A percentile compares a stretch with the other conserved stretches of the same genome.
These are phyloP conservation scores for Verticillium dahliae DNA, from an alignment of 2,329 filamentous ascomycete genomes.

Conservation along the genomic window DNA sequence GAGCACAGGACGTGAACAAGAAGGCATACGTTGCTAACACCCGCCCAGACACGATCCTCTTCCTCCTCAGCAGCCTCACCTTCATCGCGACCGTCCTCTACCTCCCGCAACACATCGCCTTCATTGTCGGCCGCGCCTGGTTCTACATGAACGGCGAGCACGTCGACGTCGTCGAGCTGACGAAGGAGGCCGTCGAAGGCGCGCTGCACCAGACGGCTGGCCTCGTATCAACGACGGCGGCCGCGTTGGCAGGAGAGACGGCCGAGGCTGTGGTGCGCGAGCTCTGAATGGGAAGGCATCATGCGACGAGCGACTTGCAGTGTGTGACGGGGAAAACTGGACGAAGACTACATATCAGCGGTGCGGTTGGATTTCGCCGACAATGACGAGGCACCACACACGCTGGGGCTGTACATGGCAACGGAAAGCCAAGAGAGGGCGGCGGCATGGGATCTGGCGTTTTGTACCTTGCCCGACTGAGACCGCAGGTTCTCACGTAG, in stretches of 20 bases:
- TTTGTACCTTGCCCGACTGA: not conserved
- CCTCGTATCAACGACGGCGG: conserved; percentile 4
- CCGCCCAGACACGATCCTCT: conserved; percentile 73
- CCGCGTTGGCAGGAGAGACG: conserved; percentile 12
- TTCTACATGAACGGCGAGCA: conserved; percentile 91
- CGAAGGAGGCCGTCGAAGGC: conserved; percentile 28
- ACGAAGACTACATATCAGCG: too few species aligned
- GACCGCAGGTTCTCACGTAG: not conserved
- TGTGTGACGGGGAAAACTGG: too few species aligned
- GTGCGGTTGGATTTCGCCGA: too few species aligned
- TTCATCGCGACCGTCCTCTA: conserved; percentile 85
- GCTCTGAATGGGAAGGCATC: conserved; percentile 19
- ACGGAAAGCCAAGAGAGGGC: too few species aligned
- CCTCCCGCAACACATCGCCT: conserved; percentile 82
- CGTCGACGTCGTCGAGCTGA: conserved; percentile 41
- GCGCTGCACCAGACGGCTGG: conserved; percentile 22
- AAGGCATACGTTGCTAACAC: not conserved
- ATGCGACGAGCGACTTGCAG: too few species aligned
- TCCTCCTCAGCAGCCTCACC: conserved; percentile 82
- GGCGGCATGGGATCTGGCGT: not conserved
- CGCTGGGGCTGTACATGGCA: too few species aligned
- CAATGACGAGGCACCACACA: not conserved
- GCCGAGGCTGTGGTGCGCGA: conserved; percentile 24
- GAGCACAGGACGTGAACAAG: not conserved
- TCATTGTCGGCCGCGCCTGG: conserved; percentile 78